Conservation (phyloP, 2,329 filamentous ascomycete genomes). For the Scedosporium boydii region DNA sequence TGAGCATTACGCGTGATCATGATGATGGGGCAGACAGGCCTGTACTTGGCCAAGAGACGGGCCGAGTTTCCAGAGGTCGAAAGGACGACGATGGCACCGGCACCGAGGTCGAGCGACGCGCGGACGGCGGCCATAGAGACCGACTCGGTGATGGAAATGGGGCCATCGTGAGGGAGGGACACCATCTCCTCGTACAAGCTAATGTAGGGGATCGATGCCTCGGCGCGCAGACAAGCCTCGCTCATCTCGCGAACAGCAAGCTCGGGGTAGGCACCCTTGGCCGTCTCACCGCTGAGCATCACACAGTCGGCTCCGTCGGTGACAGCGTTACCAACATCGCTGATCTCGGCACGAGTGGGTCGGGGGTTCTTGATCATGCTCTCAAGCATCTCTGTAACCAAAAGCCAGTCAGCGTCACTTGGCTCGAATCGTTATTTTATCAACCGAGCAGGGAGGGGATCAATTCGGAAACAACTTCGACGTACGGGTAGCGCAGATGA, state of each 20-base stretch:
- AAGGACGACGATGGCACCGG: conserved; percentile 89
- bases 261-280: conserved; percentile 89
- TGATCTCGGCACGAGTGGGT: conserved; percentile 95
- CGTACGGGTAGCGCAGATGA: conserved; percentile 99
- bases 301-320: conserved; percentile 98
- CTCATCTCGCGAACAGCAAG: conserved; percentile 97
- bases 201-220: conserved; percentile 95
- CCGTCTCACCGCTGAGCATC: conserved; percentile 98
- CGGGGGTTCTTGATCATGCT: conserved; percentile 99
- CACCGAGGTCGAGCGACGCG: conserved; percentile 90
- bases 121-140: conserved; percentile 96
- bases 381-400: conserved; percentile 98
- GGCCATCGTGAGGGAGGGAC: conserved; percentile 59
- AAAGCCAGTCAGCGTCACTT: conserved; percentile 36
- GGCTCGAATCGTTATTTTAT: background rate
- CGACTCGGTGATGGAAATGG: conserved; percentile 82
- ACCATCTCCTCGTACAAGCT: conserved; percentile 94
- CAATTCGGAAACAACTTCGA: conserved; percentile 68
- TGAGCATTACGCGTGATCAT: conserved; percentile 88
- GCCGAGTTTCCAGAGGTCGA: conserved; percentile 94
- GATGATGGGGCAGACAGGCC: conserved; percentile 97
- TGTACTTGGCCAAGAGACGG: conserved; percentile 94
- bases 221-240: conserved; percentile 91
- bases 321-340: conserved; percentile 92
- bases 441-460: background rate